Evolutionary conservation across 2,329 filamentous ascomycete genomes (phyloP).

Genomic region (Ascochyta rabiei): DNA sequence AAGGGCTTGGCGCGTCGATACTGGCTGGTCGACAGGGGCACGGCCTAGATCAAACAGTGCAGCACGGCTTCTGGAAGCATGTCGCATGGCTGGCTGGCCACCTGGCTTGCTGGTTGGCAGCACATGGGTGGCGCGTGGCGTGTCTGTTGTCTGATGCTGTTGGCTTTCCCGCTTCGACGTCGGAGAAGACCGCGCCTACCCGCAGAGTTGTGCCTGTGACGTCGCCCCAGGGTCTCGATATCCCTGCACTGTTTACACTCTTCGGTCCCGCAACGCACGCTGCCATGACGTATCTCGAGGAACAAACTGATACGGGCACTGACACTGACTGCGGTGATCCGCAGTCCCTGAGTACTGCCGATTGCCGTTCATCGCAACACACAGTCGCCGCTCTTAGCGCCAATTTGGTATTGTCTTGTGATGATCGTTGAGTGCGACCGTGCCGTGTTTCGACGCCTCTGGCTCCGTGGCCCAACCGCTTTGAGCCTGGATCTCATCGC

Average conservation of each 20-base stretch:
- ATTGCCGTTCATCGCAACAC: neutral
- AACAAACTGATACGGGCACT: neutral
- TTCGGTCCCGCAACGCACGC: neutral
- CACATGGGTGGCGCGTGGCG: neutral
- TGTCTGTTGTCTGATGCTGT: neutral
- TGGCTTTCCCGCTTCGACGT: neutral
- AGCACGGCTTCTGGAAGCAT: slow-evolving; percentile 12
- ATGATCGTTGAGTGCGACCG: slow-evolving; percentile 6
- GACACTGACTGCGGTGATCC: neutral
- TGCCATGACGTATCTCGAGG: neutral
- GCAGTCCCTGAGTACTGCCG: neutral
- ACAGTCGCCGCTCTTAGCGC: slow-evolving; percentile 3
- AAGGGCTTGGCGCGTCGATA: slow-evolving; percentile 12
- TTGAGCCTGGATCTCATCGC: slow-evolving; percentile 3
- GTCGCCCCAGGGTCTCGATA: neutral
- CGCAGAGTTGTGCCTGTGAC: neutral
- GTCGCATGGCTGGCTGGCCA: slow-evolving; percentile 6
- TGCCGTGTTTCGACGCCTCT: slow-evolving; percentile 15
- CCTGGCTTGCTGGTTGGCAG: neutral
- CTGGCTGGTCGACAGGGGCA: neutral
- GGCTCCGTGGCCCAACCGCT: slow-evolving; percentile 11
- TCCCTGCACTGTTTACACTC: neutral
- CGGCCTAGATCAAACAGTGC: slow-evolving; percentile 6
- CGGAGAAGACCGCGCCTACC: neutral
- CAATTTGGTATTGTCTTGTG: neutral